Evolutionary conservation across 2,329 filamentous ascomycete species (phyloP).

Genomic region (Trichoderma atrobrunneum): DNA sequence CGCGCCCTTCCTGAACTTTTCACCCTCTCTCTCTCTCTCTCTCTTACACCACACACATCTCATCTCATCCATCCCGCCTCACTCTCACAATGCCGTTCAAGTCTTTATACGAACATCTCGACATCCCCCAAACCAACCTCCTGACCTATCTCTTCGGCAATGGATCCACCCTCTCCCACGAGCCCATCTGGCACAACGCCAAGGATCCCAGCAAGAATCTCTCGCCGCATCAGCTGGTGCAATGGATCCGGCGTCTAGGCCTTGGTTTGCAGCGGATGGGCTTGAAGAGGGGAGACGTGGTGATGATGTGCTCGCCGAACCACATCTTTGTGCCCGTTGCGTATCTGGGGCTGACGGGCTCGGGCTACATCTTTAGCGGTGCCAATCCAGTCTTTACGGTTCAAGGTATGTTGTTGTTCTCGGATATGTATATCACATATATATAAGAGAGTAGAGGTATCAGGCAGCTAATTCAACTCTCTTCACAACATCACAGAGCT

Average conservation of each 20-base stretch:
- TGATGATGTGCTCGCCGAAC: conserved; percentile 54
- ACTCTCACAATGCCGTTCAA: conserved; percentile 38
- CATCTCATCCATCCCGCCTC: neutral
- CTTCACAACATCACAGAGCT: conserved; percentile 38
- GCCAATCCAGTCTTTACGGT: conserved; percentile 52
- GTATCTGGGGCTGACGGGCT: conserved; percentile 52
- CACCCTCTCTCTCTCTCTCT: neutral
- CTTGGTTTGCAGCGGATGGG: conserved; percentile 46
- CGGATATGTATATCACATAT: neutral
- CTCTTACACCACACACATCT: neutral
- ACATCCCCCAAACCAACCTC: conserved; percentile 46
- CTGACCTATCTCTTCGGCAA: conserved; percentile 37
- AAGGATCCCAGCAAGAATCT: conserved; percentile 43
- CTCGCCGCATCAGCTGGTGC: conserved; percentile 45
- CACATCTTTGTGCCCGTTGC: conserved; percentile 54
- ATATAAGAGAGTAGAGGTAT: neutral
- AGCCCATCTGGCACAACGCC: conserved; percentile 54
- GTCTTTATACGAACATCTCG: conserved; percentile 42
- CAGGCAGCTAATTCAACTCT: neutral
- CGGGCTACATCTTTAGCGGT: conserved; percentile 52
- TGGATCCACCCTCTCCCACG: conserved; percentile 35
- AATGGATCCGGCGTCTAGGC: conserved; percentile 52
- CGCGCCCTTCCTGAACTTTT: neutral
- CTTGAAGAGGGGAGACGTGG: conserved; percentile 47
- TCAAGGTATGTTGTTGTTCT: conserved; percentile 37